Evolutionary conservation across 1,139 yeast genomes (phyloP), one percentile per base, ranked within the genome.

Genomic region (Pneumocystis murina): DNA sequence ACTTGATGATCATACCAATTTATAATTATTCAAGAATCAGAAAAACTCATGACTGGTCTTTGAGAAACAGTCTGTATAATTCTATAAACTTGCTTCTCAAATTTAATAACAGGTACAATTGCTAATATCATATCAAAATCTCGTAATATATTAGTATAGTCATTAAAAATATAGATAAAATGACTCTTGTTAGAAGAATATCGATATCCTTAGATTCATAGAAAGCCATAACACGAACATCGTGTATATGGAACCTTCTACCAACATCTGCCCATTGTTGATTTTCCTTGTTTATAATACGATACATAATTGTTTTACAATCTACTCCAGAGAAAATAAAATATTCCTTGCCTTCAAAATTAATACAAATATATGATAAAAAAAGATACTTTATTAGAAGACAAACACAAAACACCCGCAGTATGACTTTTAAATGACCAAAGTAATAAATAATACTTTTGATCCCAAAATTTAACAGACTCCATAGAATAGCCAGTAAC

Each of bases 401-500:
- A 78, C 63, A 92, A 76, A 66, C 90, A 82, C 68, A 94, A 77
- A 5, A 91, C 89, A 80, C 94, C 99, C 0, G 97, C 97, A 63
- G 87, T 95, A 71, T 92, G 97, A 24, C 84, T 82, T 67, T 83
- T 82, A 73, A 89, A 90, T 48, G 87, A 84, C 74, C 91, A 97
- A 64, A 83, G 78, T 67, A 94, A 77, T 0, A 96, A 84, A 69
- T 83, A 84, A 69, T 82, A 84, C 61, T 81, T 80, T 66, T 86
- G 79, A 71, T 92, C 96, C 99, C 99, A 94, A 68, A 92, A 81
- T 74, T 92, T 92, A 63, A 94, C 83, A 16, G 87, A 80, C 1
- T 98, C 99, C 0, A 97, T 92, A 4, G 97, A 90, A 75, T 94
- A 98, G 64, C 97, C 98, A 69, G 92, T 84, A 35, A 89, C 94